These are phyloP conservation scores for Turritis glabra DNA, from an alignment of 345 rosid genomes.

Conservation along the genomic window DNA sequence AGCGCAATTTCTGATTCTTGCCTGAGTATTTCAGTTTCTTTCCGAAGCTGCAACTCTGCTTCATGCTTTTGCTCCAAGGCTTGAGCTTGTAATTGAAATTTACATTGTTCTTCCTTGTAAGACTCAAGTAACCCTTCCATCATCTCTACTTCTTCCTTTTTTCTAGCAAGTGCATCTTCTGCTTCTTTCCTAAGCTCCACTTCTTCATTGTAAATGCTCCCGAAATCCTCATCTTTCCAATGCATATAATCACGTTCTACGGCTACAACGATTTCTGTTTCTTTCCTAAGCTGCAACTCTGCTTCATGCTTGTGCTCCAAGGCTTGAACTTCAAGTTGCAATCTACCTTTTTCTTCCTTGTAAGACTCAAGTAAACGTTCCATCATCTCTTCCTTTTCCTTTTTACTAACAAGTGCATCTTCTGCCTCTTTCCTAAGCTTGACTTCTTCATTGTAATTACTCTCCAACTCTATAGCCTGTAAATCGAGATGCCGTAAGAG, in stretches of 20 bases:
- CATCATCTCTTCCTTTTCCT: slow-evolving; percentile 16
- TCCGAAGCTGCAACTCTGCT: too few relatives aligned
- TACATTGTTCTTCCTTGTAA: too few relatives aligned
- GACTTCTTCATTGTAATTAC: slow-evolving; percentile 25
- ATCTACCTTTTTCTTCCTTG: slow-evolving; percentile 10
- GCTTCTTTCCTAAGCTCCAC: slow-evolving; percentile 29
- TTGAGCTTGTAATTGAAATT: background rate
- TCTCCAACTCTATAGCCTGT: slow-evolving; percentile 42
- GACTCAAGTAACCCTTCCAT: slow-evolving; percentile 7
- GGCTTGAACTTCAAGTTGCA: background rate
- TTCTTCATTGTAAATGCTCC: too few relatives aligned
- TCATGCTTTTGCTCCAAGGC: slow-evolving; percentile 11
- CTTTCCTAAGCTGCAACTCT: slow-evolving; percentile 4
- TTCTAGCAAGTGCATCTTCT: slow-evolving; percentile 18
- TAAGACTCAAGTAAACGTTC: slow-evolving; percentile 25
- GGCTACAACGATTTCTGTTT: background rate
- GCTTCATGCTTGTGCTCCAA: slow-evolving; percentile 9
- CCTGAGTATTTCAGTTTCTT: too few relatives aligned
- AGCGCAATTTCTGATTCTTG: too few relatives aligned
- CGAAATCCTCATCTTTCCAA: too few relatives aligned
- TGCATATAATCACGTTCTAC: too few relatives aligned
- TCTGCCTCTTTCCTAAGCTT: slow-evolving; percentile 35
- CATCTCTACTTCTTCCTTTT: slow-evolving; percentile 14
- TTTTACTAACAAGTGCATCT: slow-evolving; percentile 8
- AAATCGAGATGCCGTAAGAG: background rate